A percentile compares a stretch with the other conserved stretches of the same genome.
These are phyloP conservation scores for Leccinum ponderosum DNA, from an alignment of 1,284 basidiomycete genomes.

Conservation along the genomic window DNA sequence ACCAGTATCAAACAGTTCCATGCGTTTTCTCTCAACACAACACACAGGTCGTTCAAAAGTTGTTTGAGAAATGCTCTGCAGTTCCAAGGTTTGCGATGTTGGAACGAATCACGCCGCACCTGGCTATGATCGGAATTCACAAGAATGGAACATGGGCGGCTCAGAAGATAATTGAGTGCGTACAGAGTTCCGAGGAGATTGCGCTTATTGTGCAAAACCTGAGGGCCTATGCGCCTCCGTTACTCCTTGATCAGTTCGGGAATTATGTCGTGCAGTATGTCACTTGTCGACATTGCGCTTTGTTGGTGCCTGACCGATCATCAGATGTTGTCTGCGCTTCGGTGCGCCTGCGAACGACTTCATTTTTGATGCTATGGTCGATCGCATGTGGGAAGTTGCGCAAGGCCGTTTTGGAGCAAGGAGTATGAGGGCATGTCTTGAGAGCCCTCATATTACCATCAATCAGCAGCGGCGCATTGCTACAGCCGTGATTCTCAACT, in stretches of 20 bases:
- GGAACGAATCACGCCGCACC: conserved; percentile 89
- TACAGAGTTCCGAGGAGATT: conserved; percentile 87
- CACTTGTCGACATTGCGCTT: background rate
- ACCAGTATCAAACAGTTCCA: background rate
- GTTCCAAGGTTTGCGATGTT: conserved; percentile 85
- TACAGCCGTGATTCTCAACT: conserved; percentile 93
- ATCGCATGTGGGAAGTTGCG: conserved; percentile 97
- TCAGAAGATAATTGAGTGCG: conserved; percentile 98
- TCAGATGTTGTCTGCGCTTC: conserved; percentile 88
- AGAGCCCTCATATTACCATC: conserved; percentile 81
- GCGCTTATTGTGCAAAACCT: conserved; percentile 84
- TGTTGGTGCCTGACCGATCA: conserved; percentile 3
- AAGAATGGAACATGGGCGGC: conserved; percentile 99
- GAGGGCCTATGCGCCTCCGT: conserved; percentile 88
- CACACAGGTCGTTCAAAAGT: conserved; percentile 85
- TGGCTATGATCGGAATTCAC: conserved; percentile 98
- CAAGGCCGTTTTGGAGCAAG: conserved; percentile 97
- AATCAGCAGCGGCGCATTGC: conserved; percentile 95
- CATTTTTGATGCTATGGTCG: conserved; percentile 97
- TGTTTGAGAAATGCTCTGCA: conserved; percentile 90
- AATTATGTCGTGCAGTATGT: conserved; percentile 97
- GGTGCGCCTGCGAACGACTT: conserved; percentile 89
- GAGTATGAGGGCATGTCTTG: conserved; percentile 96
- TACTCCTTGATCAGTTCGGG: conserved; percentile 94
- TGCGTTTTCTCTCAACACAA: conserved; percentile 16